A percentile compares a stretch with the other conserved stretches of the same genome.
Conservation (phyloP, 345 rosid genomes). For the Salix caprea region DNA sequence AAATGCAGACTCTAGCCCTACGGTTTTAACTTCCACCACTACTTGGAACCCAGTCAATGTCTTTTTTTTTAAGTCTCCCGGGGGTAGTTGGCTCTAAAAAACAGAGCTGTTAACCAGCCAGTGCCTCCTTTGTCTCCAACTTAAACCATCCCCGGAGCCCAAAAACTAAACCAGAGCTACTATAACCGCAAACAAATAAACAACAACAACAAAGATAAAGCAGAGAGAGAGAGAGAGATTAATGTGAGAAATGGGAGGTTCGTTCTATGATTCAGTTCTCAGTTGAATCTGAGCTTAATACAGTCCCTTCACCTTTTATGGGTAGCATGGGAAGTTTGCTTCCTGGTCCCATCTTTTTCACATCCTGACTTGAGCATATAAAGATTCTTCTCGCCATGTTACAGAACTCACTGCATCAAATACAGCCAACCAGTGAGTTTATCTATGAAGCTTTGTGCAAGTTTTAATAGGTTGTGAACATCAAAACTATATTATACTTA, state of each 20-base stretch:
- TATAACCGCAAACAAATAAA: conserved; percentile 6
- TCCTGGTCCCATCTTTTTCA: conserved; percentile 29
- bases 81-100: conserved; percentile 40
- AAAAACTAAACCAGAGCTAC: conserved; percentile 13
- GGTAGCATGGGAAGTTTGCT: conserved; percentile 20
- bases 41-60: conserved; percentile 12
- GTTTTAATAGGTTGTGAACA: not conserved
- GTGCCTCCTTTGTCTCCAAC: not conserved
- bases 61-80: not conserved
- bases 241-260: not conserved
- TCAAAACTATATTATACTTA: conserved; percentile 9
- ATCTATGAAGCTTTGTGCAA: no score
- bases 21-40: conserved; percentile 14
- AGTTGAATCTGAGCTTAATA: conserved; percentile 48
- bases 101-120: conserved; percentile 30
- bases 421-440: not conserved
- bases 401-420: conserved; percentile 22
- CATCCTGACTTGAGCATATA: conserved; percentile 28
- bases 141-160: conserved; percentile 14
- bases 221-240: not conserved
- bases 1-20: conserved; percentile 28
- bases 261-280: conserved; percentile 31
- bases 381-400: conserved; percentile 30
- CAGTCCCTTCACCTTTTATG: conserved; percentile 14
- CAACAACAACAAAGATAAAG: not conserved